Evolutionary conservation across 1,139 yeast species (phyloP), one percentile per base, ranked within the genome.

Genomic region (Magnusiomyces magnusii): DNA sequence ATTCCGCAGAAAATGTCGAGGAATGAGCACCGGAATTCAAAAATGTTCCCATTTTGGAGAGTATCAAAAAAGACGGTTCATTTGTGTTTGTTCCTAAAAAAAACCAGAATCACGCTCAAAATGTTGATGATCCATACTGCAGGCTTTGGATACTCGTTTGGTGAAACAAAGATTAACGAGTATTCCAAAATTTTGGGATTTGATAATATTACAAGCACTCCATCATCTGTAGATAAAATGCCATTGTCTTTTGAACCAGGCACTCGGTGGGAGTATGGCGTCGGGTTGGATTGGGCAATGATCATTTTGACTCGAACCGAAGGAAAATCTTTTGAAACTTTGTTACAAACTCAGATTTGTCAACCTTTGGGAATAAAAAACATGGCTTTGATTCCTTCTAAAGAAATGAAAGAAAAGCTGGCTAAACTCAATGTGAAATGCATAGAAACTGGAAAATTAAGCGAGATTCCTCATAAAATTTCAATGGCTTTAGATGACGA

Each of bases 251-350:
- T n/a, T n/a, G n/a, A n/a, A n/a, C n/a, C n/a, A n/a, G n/a, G n/a
- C n/a, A n/a, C n/a, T n/a, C n/a, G n/a, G n/a, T n/a, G n/a, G n/a
- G n/a, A n/a, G n/a, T 39, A 17, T 19, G 86, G 86, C n/a, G 75
- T 75, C 57, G 75, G 76, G 56, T 70, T 76, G 39, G 86, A 82
- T 64, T 80, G 84, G 82, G 77, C 80, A 3, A 85, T 86, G 1
- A 69, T 74, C 39, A 72, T 80, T 0, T 69, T 82, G 28, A 75
- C 80, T 63, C 71, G 72, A 42, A 72, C 79, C n/a, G 66, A 80
- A 2, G 84, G 83, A 1, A 59, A 69, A 63, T 68, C 68, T 24
- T 69, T 82, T 24, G 79, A 80, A 5, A 77, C 74, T 15, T 81
- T 73, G 63, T 67, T 80, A 44, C 65, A 73, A 49, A 67, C 73